These are phyloP conservation scores for Aplosporella prunicola DNA, from an alignment of 2,329 filamentous ascomycete genomes.

Conservation along the genomic window DNA sequence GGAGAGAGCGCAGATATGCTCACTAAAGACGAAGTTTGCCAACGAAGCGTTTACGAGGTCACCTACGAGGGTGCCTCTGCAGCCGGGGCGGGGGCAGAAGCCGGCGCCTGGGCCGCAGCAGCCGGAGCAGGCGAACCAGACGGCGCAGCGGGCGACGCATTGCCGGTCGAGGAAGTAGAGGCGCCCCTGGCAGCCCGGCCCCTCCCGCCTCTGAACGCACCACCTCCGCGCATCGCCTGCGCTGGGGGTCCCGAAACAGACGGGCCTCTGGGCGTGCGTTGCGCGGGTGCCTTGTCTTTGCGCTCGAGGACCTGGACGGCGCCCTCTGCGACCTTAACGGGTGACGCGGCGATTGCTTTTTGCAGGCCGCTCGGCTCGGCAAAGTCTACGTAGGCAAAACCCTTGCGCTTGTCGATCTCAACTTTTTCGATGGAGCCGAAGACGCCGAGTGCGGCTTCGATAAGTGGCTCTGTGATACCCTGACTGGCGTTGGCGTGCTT, in stretches of 20 bases:
- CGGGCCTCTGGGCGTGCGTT: conserved; percentile 2
- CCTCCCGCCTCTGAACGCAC: conserved; percentile 21
- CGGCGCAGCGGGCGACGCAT: not conserved
- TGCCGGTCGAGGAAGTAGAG: conserved; percentile 9
- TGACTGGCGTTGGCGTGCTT: conserved; percentile 68
- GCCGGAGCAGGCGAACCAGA: not conserved
- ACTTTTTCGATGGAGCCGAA: conserved; percentile 71
- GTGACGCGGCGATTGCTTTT: conserved; percentile 74
- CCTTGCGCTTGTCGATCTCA: conserved; percentile 90
- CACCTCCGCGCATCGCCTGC: conserved; percentile 17
- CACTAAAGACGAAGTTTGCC: not conserved
- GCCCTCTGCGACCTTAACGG: conserved; percentile 72
- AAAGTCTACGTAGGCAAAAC: conserved; percentile 90
- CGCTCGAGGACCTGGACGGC: conserved; percentile 80
- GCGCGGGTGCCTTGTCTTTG: conserved; percentile 43
- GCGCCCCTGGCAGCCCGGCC: conserved; percentile 18
- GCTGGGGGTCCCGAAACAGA: conserved; percentile 1
- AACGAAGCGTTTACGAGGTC: not conserved
- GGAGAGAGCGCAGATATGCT: not conserved
- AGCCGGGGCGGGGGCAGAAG: no score
- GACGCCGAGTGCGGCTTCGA: conserved; percentile 62
- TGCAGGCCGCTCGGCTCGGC: conserved; percentile 59
- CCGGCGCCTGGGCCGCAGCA: not conserved
- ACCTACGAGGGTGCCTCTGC: conserved; percentile 5
- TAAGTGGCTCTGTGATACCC: conserved; percentile 73